Evolutionary conservation across 2,329 filamentous ascomycete genomes (phyloP), one percentile per base, ranked within the genome.

Genomic region (Colletotrichum sp.): DNA sequence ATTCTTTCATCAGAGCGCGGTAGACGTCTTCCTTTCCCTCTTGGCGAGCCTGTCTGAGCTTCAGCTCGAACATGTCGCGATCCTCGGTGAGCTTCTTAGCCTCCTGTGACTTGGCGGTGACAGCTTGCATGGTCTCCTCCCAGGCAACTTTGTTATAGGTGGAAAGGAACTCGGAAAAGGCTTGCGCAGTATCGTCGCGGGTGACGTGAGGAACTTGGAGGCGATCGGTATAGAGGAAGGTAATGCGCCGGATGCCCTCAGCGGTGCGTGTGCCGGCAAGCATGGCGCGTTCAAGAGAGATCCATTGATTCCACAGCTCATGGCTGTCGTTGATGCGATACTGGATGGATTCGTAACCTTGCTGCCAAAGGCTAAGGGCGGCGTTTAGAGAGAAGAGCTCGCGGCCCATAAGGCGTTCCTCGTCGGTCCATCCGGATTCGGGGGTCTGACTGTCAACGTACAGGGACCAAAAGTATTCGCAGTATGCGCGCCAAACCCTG

Each of bases 301-400:
- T 89, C 90, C 94, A 96, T 78, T 93, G 92, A 81, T 96, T 91
- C 95, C 95, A 98, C 13, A 97, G 89, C 72, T 92, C 84, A 81
- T 96, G 93, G 81, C 95, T 96, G 82, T 96, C 94, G 81, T 91
- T 91, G 74, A 97, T 87, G 76, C 94, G 93, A 84, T 93, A 95
- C 81, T 93, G 92, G 69, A 95, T 94, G 57, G 92, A 91, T 77
- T 93, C 90, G 79, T 95, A 92, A 44, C 92, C 95, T 80, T 94
- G 90, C 81, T 93, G 91, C 90, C 95, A 95, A 2, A 95, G 89
- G 70, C 91, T 90, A 70, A 95, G 85, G 62, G 94, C 91, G 63
- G 90, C 85, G 39, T 93, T 91, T 77, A 93, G 90, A 8, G 91
- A 91, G 83, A 97, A 96, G 55, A 95, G 85, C 78, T 96, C 93